phyloP scores from a whole-genome alignment of 805 yeast species.

The Zygosaccharomyces bisporus region DNA sequence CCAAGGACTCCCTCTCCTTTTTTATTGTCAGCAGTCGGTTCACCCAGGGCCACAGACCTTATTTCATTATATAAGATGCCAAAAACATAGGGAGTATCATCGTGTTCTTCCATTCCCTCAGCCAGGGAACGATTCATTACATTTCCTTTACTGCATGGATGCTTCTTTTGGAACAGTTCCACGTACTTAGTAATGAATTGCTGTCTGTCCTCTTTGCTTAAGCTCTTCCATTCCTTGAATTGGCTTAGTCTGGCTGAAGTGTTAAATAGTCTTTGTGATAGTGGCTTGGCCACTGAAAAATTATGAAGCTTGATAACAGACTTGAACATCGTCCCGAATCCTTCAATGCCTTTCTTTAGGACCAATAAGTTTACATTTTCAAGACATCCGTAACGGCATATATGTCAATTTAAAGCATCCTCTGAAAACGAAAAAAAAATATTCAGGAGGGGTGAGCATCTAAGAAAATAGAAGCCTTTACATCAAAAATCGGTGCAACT shows the following conservation, averaged over 20 bases:
- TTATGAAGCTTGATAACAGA: not conserved
- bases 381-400: not conserved
- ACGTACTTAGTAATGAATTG: constrained; percentile 32
- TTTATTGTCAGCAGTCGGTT: constrained; percentile 21
- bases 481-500: too few species aligned
- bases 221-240: constrained; percentile 34
- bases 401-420: not conserved
- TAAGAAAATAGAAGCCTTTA: too few species aligned
- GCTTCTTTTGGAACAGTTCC: constrained; percentile 32
- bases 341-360: not conserved
- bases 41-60: constrained; percentile 21
- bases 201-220: constrained; percentile 28
- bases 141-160: constrained; percentile 37
- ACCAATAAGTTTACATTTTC: not conserved
- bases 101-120: constrained; percentile 38
- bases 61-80: constrained; percentile 40
- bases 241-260: constrained; percentile 4
- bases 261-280: not conserved
- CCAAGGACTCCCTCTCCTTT: constrained; percentile 24
- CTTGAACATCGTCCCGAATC: not conserved
- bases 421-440: not conserved
- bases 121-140: constrained; percentile 35
- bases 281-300: not conserved
- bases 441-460: not conserved
- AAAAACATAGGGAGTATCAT: constrained; percentile 39